Percentiles rank a stretch among this genome's conserved stretches.
Evolutionary conservation across 176 grass and related monocot genomes (phyloP).

Genomic region (Elymus sibiricus): DNA sequence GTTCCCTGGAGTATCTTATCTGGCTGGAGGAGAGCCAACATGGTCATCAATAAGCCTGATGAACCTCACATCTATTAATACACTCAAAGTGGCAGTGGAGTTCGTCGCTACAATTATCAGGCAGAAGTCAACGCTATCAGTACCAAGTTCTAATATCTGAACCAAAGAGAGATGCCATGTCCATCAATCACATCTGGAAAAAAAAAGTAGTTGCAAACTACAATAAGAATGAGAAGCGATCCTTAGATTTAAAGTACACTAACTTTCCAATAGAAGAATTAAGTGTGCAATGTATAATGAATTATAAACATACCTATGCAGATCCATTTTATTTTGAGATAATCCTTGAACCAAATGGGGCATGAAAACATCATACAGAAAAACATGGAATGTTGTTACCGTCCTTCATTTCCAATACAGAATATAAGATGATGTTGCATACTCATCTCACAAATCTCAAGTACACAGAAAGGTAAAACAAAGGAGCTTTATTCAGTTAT

Average conservation of each 20-base stretch:
- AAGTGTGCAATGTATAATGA: neutral
- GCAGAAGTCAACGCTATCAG: neutral
- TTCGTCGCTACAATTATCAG: conserved; percentile 64
- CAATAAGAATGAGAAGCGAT: neutral
- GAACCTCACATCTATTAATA: conserved; percentile 67
- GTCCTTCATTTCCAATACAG: neutral
- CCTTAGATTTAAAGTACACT: neutral
- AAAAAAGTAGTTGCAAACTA: neutral
- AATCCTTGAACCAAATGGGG: neutral
- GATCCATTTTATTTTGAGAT: neutral
- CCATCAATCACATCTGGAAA: neutral
- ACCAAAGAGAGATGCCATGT: neutral
- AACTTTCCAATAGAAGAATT: neutral
- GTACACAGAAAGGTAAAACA: neutral
- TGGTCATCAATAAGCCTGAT: conserved; percentile 70
- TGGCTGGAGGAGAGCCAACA: conserved; percentile 59
- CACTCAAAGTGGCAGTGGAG: conserved; percentile 63
- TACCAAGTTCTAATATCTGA: conserved; percentile 18
- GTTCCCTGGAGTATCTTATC: conserved; percentile 78
- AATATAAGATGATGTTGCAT: neutral
- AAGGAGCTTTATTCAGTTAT: neutral
- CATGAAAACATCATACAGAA: neutral
- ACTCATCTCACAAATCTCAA: neutral
- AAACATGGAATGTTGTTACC: neutral
- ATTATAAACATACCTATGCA: neutral